Evolutionary conservation across 495 filamentous ascomycete genomes (phyloP).

Genomic region (Xylaria venustula): DNA sequence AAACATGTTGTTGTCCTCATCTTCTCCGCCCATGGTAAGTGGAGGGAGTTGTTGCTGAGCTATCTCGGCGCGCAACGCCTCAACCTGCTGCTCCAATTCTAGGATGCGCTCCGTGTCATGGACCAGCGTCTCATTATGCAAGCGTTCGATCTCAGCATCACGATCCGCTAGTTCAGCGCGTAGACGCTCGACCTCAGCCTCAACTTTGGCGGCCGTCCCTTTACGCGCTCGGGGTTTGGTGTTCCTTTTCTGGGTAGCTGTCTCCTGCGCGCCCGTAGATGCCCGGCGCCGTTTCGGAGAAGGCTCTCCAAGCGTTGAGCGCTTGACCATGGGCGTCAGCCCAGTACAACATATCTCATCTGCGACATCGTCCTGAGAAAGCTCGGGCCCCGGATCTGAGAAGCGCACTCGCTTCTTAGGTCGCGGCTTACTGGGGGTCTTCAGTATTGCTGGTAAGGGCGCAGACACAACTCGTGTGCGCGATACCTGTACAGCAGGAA

Average conservation of each 20-base stretch:
- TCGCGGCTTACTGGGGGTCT: conserved; percentile 27
- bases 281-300: conserved; percentile 47
- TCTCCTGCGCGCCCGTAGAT: conserved; percentile 25
- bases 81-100: conserved; percentile 43
- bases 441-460: conserved; percentile 7
- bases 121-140: conserved; percentile 50
- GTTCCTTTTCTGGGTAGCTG: neutral
- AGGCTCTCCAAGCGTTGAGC: conserved; percentile 51
- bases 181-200: conserved; percentile 46
- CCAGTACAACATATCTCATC: conserved; percentile 50
- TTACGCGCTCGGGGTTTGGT: neutral
- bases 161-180: conserved; percentile 52
- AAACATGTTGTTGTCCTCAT: conserved; percentile 17
- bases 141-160: conserved; percentile 46
- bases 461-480: conserved; percentile 14
- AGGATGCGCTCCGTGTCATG: conserved; percentile 41
- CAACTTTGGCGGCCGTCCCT: conserved; percentile 12
- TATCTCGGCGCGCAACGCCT: conserved; percentile 25
- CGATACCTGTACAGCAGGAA: conserved; percentile 9
- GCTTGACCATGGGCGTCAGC: conserved; percentile 64
- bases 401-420: conserved; percentile 67
- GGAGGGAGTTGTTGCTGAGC: conserved; percentile 27
- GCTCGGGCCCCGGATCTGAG: conserved; percentile 63
- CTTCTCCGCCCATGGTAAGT: conserved; percentile 11
- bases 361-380: conserved; percentile 20